Conservation (phyloP, 148 eudicot species). For the Rhododendron vialii region DNA sequence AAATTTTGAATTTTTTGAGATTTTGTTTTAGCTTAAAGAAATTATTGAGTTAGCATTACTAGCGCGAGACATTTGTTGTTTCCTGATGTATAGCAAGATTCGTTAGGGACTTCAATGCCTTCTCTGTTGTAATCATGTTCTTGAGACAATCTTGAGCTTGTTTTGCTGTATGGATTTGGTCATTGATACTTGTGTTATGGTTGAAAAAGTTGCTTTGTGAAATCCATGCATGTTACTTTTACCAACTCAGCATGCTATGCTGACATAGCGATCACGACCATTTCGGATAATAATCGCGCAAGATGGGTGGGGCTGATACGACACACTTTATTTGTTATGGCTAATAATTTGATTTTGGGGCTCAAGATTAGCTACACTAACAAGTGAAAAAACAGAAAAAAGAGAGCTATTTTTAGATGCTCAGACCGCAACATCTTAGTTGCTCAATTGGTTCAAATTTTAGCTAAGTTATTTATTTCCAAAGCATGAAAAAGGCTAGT, state of each 20-base stretch:
- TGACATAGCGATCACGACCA: not conserved
- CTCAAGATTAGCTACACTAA: not conserved
- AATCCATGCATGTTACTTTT: not conserved
- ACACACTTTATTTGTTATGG: not conserved
- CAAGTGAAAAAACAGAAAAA: not conserved
- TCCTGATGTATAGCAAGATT: slow-evolving; percentile 1
- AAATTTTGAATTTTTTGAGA: not conserved
- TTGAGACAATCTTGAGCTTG: not conserved
- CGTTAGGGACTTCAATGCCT: not conserved
- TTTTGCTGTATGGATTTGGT: not conserved
- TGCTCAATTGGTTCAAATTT: too few species aligned
- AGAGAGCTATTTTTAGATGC: too few species aligned
- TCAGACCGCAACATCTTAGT: too few species aligned
- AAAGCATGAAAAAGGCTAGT: too few species aligned
- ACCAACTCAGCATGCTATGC: not conserved
- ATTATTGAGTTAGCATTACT: not conserved
- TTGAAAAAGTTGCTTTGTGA: not conserved
- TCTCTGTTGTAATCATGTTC: not conserved
- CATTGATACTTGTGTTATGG: not conserved
- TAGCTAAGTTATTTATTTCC: too few species aligned
- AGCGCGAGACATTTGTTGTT: not conserved
- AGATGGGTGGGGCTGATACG: not conserved
- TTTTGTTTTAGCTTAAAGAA: not conserved
- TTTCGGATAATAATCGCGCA: not conserved
- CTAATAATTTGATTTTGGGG: not conserved